Conservation (phyloP, 768 basidiomycete species). For the Suillus hirtellus region DNA sequence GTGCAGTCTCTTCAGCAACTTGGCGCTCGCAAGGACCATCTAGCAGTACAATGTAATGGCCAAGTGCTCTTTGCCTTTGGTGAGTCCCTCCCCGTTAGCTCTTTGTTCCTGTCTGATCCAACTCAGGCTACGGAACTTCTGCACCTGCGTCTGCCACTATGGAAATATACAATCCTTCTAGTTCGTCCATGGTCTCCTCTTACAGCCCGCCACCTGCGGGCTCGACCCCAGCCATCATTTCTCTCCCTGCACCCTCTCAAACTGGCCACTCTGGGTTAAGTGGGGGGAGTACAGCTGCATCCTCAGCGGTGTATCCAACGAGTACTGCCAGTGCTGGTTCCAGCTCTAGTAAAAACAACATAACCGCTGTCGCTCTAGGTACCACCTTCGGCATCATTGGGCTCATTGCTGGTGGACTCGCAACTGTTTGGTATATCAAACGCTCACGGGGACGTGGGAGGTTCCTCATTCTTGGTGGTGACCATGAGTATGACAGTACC, state of each 20-base stretch:
- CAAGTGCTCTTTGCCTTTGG: constrained; percentile 79
- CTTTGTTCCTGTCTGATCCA: constrained; percentile 9
- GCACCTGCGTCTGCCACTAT: constrained; percentile 50
- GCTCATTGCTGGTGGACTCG: constrained; percentile 44
- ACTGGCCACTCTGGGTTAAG: constrained; percentile 23
- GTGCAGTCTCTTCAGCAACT: constrained; percentile 54
- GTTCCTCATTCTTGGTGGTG: constrained; percentile 25
- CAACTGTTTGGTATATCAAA: constrained; percentile 46
- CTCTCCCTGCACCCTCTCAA: constrained; percentile 36
- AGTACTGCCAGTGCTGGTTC: constrained; percentile 15
- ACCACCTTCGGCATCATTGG: constrained; percentile 61
- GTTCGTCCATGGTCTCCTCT: constrained; percentile 42
- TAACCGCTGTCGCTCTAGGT: constrained; percentile 59
- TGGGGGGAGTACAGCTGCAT: constrained; percentile 10
- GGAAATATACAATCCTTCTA: constrained; percentile 47
- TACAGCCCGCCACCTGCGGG: constrained; percentile 38
- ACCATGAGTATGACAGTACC: constrained; percentile 17
- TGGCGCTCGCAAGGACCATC: constrained; percentile 71
- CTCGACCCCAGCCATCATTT: constrained; percentile 31
- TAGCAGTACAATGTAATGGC: constrained; percentile 59
- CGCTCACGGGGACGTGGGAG: constrained; percentile 25
- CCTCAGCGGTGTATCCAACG: constrained; percentile 15
- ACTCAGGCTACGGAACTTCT: constrained; percentile 33
- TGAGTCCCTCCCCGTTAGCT: constrained; percentile 36
- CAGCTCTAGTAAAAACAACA: constrained; percentile 25